These are phyloP conservation scores for Solanum chacoense DNA, from an alignment of 305 asterid genomes.

Conservation along the genomic window DNA sequence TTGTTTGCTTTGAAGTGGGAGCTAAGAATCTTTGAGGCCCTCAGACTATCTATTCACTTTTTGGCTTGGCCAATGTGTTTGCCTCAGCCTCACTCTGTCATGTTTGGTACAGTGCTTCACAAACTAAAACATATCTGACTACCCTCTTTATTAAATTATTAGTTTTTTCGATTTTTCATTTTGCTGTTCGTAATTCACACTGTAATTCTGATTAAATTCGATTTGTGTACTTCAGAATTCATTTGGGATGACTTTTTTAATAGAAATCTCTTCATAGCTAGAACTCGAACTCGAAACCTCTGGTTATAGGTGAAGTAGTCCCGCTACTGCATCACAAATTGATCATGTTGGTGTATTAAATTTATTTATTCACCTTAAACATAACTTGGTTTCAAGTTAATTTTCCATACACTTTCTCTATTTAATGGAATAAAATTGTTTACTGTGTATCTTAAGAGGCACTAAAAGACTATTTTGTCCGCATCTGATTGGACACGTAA, in stretches of 20 bases:
- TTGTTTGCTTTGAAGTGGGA: conserved; percentile 29
- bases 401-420: background rate
- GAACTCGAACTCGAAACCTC: fast-evolving
- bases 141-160: background rate
- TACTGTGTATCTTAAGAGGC: background rate
- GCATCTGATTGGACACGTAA: background rate
- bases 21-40: conserved; percentile 31
- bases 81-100: conserved; percentile 12
- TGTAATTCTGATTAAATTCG: too few relatives aligned
- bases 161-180: too few relatives aligned
- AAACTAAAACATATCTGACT: background rate
- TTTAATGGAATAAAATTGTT: background rate
- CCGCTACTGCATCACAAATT: background rate
- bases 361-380: background rate
- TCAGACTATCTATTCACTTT: conserved; percentile 21
- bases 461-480: background rate
- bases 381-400: background rate
- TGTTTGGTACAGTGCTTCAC: background rate
- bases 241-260: too few relatives aligned
- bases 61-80: conserved; percentile 20
- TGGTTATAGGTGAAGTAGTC: too few relatives aligned
- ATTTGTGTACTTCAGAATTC: fast-evolving
- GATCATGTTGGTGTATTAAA: background rate
- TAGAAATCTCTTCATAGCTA: too few relatives aligned
- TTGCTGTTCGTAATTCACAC: too few relatives aligned